These are phyloP conservation scores for Xylariaceae sp. DNA, from an alignment of 2,329 filamentous ascomycete species.

Conservation along the genomic window DNA sequence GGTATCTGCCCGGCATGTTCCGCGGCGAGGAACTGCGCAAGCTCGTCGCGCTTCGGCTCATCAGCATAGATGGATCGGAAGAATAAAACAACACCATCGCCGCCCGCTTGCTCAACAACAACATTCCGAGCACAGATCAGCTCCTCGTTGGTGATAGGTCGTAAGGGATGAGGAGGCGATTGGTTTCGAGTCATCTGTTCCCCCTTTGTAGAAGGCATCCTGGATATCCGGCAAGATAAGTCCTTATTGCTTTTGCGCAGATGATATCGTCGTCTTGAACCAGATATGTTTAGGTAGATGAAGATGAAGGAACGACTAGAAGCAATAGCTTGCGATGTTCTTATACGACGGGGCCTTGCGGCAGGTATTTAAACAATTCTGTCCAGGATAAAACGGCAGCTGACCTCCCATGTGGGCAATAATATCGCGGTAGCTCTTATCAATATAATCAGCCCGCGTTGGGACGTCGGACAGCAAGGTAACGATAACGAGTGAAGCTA, in stretches of 20 bases:
- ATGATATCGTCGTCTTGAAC: too few species aligned
- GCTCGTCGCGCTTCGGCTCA: conserved; percentile 29
- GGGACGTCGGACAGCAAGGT: not conserved
- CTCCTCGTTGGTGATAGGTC: conserved; percentile 29
- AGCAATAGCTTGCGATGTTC: not conserved
- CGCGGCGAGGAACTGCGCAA: conserved; percentile 26
- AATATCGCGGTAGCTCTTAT: not conserved
- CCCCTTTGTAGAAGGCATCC: conserved; percentile 1
- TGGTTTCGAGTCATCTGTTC: conserved; percentile 1
- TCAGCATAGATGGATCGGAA: conserved; percentile 29
- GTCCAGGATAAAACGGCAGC: not conserved
- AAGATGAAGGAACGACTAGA: not conserved
- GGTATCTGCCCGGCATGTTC: conserved; percentile 29
- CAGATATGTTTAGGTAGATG: not conserved
- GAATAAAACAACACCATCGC: conserved; percentile 22
- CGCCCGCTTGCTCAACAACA: conserved; percentile 24
- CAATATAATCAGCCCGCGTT: not conserved
- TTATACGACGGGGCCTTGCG: not conserved
- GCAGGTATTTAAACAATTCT: not conserved
- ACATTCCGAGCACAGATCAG: conserved; percentile 25
- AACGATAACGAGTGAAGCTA: not conserved
- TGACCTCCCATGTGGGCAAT: too few species aligned
- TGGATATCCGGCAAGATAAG: too few species aligned
- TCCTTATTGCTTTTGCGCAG: too few species aligned
- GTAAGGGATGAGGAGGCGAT: conserved; percentile 25